Evolutionary conservation across 2,329 filamentous ascomycete genomes (phyloP), one percentile per base, ranked within the genome.

Genomic region (Saccharata proteae): DNA sequence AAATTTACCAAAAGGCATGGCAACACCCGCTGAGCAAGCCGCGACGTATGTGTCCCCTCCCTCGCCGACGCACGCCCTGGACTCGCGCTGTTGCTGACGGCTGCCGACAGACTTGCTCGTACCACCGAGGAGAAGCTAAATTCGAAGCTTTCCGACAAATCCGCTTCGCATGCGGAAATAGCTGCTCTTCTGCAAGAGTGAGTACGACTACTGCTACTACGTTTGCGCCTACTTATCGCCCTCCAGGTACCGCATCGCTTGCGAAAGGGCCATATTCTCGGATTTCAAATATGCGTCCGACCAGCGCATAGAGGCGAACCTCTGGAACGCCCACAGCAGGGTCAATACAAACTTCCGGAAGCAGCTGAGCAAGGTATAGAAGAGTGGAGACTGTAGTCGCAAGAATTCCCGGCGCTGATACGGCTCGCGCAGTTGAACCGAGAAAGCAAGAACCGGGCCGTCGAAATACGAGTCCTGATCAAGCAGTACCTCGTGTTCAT

Each of bases 401-500:
- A 15, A 19, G 30, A 14, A 6, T 17, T 12, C 18, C 6, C 29
- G 7, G 5, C 17, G 22, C 29, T 31, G 21, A 31, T 11, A 21
- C 15, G 16, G 8, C 19, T 26, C 21, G 12, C 30, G 20, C 28
- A 35, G 33, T 26, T 35, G 33, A 35, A 23, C 28, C 26, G 28
- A 18, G 33, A 35, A 22, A 26, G 29, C 35, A 67, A 64, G 43
- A 67, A 66, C 45, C 65, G 63, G 44, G 61, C 65, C 34, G 71
- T 76, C 26, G 69, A 74, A 55, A 74, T 74, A 46, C 74, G 86
- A 40, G 90, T 85, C 55, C 64, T 88, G 30, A 78, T 82, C 52
- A 86, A 81, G 57, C 69, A 77, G 40, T 96, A 92, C 54, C 65
- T 78, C 35, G 72, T 74, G 43, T 96, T 93, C 53, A 74, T 96